phyloP scores from a whole-genome alignment of 1,284 basidiomycete genomes.

The Ganoderma sinense region DNA sequence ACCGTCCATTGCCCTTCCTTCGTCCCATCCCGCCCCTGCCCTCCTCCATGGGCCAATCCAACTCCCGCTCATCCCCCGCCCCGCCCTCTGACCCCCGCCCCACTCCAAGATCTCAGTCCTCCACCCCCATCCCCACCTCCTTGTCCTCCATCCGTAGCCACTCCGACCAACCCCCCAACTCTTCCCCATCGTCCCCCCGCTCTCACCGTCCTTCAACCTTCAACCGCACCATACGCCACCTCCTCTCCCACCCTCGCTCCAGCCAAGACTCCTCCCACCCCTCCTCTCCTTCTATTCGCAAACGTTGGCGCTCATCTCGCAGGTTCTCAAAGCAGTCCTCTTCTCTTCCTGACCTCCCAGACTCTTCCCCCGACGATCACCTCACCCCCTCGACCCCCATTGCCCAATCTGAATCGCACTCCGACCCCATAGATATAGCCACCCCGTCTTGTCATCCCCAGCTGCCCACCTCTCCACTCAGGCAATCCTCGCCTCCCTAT shows the following conservation, averaged over 20 bases:
- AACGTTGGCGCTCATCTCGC: constrained; percentile 50
- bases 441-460: constrained; percentile 6
- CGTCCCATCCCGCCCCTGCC: neutral
- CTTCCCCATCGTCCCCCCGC: constrained; percentile 14
- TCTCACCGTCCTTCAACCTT: constrained; percentile 27
- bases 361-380: constrained; percentile 19
- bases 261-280: constrained; percentile 22
- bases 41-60: neutral
- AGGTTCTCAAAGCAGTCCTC: constrained; percentile 40
- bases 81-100: neutral
- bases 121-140: neutral
- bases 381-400: constrained; percentile 5
- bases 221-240: constrained; percentile 34
- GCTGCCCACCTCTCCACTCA: constrained; percentile 17
- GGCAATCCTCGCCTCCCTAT: neutral
- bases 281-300: constrained; percentile 36
- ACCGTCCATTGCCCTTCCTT: neutral
- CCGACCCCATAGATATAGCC: constrained; percentile 11
- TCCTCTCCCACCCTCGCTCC: constrained; percentile 29
- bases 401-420: constrained; percentile 21
- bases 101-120: neutral
- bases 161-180: neutral
- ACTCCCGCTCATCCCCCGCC: neutral
- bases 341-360: constrained; percentile 19
- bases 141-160: neutral